Evolutionary conservation across 1,139 yeast genomes (phyloP).

Genomic region (Candida sp.): DNA sequence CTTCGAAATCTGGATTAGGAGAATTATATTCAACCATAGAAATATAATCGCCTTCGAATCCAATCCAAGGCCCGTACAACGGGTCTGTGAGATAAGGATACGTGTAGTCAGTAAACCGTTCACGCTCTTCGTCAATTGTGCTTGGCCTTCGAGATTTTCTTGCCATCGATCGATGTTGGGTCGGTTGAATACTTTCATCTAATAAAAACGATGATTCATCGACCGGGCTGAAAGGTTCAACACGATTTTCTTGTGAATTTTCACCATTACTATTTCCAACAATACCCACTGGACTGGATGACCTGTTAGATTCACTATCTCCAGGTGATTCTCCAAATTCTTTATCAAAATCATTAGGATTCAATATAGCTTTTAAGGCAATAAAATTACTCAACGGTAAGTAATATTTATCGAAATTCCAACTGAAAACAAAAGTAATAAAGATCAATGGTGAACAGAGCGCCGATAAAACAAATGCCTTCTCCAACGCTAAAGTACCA

Average conservation of each 20-base stretch:
- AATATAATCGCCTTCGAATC: slow-evolving; percentile 51
- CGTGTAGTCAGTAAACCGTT: slow-evolving; percentile 45
- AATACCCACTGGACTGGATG: not conserved
- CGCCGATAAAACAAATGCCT: slow-evolving; percentile 51
- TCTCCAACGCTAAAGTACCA: slow-evolving; percentile 65
- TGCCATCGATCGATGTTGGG: slow-evolving; percentile 2
- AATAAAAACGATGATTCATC: slow-evolving; percentile 28
- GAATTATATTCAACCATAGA: slow-evolving; percentile 33
- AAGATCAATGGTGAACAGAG: slow-evolving; percentile 52
- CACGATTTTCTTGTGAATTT: not conserved
- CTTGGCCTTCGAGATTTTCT: slow-evolving; percentile 25
- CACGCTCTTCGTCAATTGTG: slow-evolving; percentile 58
- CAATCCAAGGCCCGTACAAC: slow-evolving; percentile 56
- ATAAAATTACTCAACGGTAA: slow-evolving; percentile 58
- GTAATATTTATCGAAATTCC: slow-evolving; percentile 60
- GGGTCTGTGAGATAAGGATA: slow-evolving; percentile 48
- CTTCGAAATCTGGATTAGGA: slow-evolving; percentile 14
- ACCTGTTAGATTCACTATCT: not conserved
- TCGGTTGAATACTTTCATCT: slow-evolving; percentile 5
- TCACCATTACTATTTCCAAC: slow-evolving; percentile 3
- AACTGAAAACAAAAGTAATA: slow-evolving; percentile 44
- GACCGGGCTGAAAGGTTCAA: slow-evolving; percentile 6
- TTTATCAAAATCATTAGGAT: slow-evolving; percentile 37
- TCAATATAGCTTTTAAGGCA: slow-evolving; percentile 59
- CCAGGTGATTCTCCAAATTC: slow-evolving; percentile 33